A percentile compares a stretch with the other conserved stretches of the same genome.
Evolutionary conservation across 2,329 filamentous ascomycete species (phyloP).

Genomic region (Exophiala oligosperma): DNA sequence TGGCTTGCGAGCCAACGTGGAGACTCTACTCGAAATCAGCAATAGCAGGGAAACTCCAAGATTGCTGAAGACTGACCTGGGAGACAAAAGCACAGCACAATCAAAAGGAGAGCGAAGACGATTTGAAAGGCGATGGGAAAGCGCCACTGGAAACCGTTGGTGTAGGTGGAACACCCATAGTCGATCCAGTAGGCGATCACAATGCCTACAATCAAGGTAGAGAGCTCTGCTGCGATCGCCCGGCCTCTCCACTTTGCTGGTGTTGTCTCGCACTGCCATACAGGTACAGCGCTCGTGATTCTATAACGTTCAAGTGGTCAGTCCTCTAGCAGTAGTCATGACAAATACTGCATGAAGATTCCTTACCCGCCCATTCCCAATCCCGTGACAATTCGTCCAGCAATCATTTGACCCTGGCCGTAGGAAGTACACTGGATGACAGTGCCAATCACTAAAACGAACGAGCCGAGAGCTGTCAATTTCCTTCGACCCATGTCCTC

Average conservation of each 20-base stretch:
- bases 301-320: neutral
- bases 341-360: neutral
- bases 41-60: neutral
- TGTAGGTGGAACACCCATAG: slow-evolving; percentile 53
- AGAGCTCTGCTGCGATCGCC: slow-evolving; percentile 52
- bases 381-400: neutral
- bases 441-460: slow-evolving; percentile 7
- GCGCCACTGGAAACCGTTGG: slow-evolving; percentile 51
- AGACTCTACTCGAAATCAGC: slow-evolving; percentile 31
- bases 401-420: neutral
- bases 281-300: slow-evolving; percentile 32
- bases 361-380: neutral
- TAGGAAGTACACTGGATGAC: slow-evolving; percentile 7
- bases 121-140: slow-evolving; percentile 60
- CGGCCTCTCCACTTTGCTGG: slow-evolving; percentile 48
- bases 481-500: slow-evolving; percentile 7
- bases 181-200: slow-evolving; percentile 38
- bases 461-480: neutral
- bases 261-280: slow-evolving; percentile 41
- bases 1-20: slow-evolving; percentile 49
- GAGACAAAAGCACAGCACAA: slow-evolving; percentile 44
- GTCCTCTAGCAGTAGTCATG: slow-evolving; percentile 1
- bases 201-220: slow-evolving; percentile 50
- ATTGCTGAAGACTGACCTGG: slow-evolving; percentile 32
- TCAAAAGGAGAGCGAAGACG: slow-evolving; percentile 54